phyloP scores from a whole-genome alignment of 805 yeast genomes.

The Candida maltosa region DNA sequence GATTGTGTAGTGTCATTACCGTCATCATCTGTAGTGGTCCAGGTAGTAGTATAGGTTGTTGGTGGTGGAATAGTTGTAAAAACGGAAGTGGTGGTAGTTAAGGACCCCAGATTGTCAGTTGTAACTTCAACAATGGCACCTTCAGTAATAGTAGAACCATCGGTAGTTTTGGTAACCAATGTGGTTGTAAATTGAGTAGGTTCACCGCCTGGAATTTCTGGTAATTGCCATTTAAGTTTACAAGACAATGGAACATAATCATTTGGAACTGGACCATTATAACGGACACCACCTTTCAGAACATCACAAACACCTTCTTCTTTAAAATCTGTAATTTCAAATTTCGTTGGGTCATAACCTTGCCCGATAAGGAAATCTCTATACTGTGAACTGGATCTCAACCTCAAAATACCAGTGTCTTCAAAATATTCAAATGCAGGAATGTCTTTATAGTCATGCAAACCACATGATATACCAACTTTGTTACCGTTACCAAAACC shows the following conservation, averaged over 20 bases:
- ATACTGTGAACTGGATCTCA: constrained; percentile 8
- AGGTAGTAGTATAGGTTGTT: too few relatives aligned
- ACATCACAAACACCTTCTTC: too few relatives aligned
- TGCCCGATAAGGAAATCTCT: constrained; percentile 19
- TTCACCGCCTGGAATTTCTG: constrained; percentile 13
- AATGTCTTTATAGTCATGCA: constrained; percentile 5
- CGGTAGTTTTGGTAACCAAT: constrained; percentile 3
- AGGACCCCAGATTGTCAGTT: constrained; percentile 8
- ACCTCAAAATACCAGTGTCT: constrained; percentile 19
- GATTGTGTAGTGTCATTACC: too few relatives aligned
- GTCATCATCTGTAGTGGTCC: too few relatives aligned
- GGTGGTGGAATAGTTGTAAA: too few relatives aligned
- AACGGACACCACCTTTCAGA: too few relatives aligned
- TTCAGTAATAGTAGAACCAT: constrained; percentile 7
- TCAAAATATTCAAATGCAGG: constrained; percentile 9
- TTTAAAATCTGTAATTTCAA: constrained; percentile 15
- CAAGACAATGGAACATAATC: constrained; percentile 18
- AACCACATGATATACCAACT: constrained; percentile 12
- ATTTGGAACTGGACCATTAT: constrained; percentile 16
- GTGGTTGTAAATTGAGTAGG: constrained; percentile 15
- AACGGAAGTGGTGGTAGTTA: constrained; percentile 7
- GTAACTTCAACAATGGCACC: constrained; percentile 9
- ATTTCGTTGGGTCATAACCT: constrained; percentile 16
- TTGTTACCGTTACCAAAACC: constrained; percentile 24
- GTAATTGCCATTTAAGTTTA: constrained; percentile 15